Base-by-base conservation (phyloP, 805 yeast genomes). In the Ogataea salicorniae region DNA sequence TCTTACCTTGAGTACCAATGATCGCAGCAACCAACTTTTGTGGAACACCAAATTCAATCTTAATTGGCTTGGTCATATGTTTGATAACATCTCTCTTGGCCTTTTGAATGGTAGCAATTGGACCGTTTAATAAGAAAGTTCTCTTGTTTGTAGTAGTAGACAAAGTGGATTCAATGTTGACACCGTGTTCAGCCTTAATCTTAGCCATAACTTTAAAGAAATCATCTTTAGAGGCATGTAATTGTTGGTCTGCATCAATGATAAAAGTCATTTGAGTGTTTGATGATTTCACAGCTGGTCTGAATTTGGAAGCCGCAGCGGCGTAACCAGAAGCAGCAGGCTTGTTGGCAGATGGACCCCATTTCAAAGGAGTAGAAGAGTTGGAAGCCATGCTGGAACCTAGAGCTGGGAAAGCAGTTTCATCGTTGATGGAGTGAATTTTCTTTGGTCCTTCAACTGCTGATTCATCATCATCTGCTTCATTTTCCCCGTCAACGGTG, bases 1-100 rank as follows among this genome's bases (percentile, higher is more conserved):
- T 84, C 57, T 76, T 78, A 63, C 98, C 98, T 63, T 84, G 87
- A 39, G 91, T 76, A 49, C 98, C 98, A 68, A 91, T 91, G 49
- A 91, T 79, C 43, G 79, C 77, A 7, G 95, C 77, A 67, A 94
- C 79, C 49, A 87, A 75, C 55, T 78, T 79, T 14, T 91, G 78
- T 33, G 98, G 97, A 45, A 91, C 79, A 31, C 74, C 63, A 61
- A 91, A 78, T 31, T 72, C 67, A 42, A 79, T 68, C 6, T 69
- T 70, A 47, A 84, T 79, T 46, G 95, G 95, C 64, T 83, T 84
- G 36, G 95, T 83, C 62, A 92, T 75, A 56, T 80, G 84, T 61
- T 81, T 83, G 51, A 87, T 76, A 48, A 92, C 75, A 53, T 85
- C 87, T 53, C 88, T 77, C 65, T 83, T 84, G 48, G 95, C 97